These are phyloP conservation scores for Rhizopus delemar DNA, from an alignment of 371 early-diverging fungal species.

Conservation along the genomic window DNA sequence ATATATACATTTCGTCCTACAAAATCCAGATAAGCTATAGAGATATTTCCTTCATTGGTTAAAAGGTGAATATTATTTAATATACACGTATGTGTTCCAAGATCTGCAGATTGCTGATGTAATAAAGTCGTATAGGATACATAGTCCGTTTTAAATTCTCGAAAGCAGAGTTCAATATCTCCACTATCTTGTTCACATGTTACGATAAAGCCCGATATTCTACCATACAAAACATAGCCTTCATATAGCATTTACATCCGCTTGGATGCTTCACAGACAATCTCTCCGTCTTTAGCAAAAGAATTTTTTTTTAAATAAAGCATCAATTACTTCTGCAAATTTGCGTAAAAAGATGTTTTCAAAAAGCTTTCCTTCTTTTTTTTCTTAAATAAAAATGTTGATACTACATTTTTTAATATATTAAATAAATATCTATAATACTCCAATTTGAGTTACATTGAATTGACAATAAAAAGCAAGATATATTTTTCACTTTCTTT, in stretches of 20 bases:
- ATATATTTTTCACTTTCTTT: slow-evolving; percentile 19
- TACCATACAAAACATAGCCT: slow-evolving; percentile 8
- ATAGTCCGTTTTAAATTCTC: slow-evolving; percentile 17
- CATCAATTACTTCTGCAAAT: slow-evolving; percentile 15
- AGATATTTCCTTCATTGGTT: slow-evolving; percentile 8
- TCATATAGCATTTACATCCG: slow-evolving; percentile 15
- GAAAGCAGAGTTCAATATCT: slow-evolving; percentile 14
- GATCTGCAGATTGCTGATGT: slow-evolving; percentile 11
- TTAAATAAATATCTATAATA: slow-evolving; percentile 12
- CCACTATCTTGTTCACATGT: slow-evolving; percentile 10
- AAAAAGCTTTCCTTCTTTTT: slow-evolving; percentile 13
- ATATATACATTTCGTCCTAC: slow-evolving; percentile 14
- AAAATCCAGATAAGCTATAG: slow-evolving; percentile 18
- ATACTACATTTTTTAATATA: slow-evolving; percentile 15
- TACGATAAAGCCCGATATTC: slow-evolving; percentile 16
- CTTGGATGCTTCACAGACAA: slow-evolving; percentile 14
- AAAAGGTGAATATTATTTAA: slow-evolving; percentile 16
- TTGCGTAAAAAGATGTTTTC: slow-evolving; percentile 14
- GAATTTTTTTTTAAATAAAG: slow-evolving; percentile 10
- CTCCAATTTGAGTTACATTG: slow-evolving; percentile 16
- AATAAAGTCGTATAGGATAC: slow-evolving; percentile 11
- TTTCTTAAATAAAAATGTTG: slow-evolving; percentile 10
- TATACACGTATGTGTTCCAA: slow-evolving; percentile 14
- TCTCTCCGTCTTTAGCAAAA: slow-evolving; percentile 18
- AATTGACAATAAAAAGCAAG: slow-evolving; percentile 17